Percentiles rank a stretch among this genome's conserved stretches.
Evolutionary conservation across 2,329 filamentous ascomycete species (phyloP).

Genomic region (Ustulina deusta): DNA sequence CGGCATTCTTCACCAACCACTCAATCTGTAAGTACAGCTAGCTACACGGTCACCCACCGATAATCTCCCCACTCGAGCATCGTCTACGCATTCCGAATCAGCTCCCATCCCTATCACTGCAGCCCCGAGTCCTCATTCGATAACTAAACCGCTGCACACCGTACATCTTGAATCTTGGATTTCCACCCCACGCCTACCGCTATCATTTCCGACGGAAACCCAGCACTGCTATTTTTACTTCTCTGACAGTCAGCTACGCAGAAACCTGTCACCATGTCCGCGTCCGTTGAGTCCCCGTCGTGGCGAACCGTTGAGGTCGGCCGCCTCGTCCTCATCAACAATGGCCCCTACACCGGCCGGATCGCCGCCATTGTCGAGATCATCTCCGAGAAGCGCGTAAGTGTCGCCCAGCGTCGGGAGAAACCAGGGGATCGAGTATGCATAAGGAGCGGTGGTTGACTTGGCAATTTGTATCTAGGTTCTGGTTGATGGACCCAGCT

Average conservation of each 20-base stretch:
- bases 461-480: constrained; percentile 69
- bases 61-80: background rate
- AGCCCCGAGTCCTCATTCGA: constrained; percentile 23
- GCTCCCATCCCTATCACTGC: background rate
- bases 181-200: constrained; percentile 24
- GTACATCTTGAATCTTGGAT: constrained; percentile 23
- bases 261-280: constrained; percentile 53
- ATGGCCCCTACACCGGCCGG: constrained; percentile 83
- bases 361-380: constrained; percentile 98
- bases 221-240: constrained; percentile 11
- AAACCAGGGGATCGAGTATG: constrained; percentile 19
- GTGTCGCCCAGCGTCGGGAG: constrained; percentile 57
- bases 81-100: constrained; percentile 8
- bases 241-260: constrained; percentile 39
- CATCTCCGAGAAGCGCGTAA: constrained; percentile 99
- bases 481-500: constrained; percentile 93
- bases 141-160: constrained; percentile 10
- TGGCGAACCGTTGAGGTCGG: constrained; percentile 99
- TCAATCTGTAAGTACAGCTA: constrained; percentile 42
- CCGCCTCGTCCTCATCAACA: constrained; percentile 92
- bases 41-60: constrained; percentile 16
- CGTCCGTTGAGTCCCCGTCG: constrained; percentile 82
- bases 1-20: constrained; percentile 32
- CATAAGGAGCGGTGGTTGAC: constrained; percentile 47
- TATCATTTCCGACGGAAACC: background rate